Conservation (phyloP, 805 yeast species). For the Pichia manshurica region DNA sequence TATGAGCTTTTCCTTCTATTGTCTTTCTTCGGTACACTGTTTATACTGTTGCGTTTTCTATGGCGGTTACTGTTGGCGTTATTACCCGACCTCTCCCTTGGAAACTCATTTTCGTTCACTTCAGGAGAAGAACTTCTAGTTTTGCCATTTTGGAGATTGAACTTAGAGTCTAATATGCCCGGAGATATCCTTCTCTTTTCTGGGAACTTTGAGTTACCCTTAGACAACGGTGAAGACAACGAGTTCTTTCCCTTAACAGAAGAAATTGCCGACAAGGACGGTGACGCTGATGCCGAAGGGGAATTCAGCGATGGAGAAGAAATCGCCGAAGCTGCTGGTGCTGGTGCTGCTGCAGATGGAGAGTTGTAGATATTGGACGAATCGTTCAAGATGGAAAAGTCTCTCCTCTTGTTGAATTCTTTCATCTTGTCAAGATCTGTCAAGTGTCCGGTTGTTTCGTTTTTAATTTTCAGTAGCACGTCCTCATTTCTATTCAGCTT, state of each 20-base stretch:
- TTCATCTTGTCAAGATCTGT: constrained; percentile 10
- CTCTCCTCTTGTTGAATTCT: constrained; percentile 12
- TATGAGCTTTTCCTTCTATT: constrained; percentile 4
- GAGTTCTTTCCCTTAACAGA: background rate
- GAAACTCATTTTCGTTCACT: background rate
- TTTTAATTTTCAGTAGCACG: constrained; percentile 17
- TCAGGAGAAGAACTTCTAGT: background rate
- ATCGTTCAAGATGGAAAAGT: constrained; percentile 12
- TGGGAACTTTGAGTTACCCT: background rate
- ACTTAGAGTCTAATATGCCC: constrained; percentile 1
- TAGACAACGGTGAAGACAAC: background rate
- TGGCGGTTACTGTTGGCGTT: background rate
- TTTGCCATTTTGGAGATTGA: background rate
- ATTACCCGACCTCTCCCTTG: background rate
- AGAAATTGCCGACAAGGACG: background rate
- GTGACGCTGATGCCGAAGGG: background rate
- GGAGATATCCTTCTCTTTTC: constrained; percentile 7
- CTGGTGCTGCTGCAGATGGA: background rate
- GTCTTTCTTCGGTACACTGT: background rate
- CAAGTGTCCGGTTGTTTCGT: constrained; percentile 8
- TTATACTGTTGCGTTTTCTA: constrained; percentile 5
- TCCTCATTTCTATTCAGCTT: constrained; percentile 24
- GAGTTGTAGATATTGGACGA: constrained; percentile 1
- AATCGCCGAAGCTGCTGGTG: background rate
- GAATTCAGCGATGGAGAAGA: background rate